These are phyloP conservation scores for Rosa multiflora DNA, from an alignment of 306 rosid species.

Conservation along the genomic window DNA sequence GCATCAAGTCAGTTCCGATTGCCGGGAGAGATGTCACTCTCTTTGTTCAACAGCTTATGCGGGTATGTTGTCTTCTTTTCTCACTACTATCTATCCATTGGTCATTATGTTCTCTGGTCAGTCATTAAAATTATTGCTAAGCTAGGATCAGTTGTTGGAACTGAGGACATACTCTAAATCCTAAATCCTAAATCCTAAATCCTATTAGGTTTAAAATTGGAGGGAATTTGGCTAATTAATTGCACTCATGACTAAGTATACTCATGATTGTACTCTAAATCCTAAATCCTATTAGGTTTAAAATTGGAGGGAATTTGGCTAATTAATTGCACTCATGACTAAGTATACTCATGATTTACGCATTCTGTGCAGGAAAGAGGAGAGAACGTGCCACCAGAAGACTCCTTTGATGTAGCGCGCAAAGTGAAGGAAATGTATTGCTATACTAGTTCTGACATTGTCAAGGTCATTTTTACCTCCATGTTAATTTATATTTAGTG, in stretches of 20 bases:
- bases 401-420: slow-evolving; percentile 96
- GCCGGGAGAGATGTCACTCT: slow-evolving; percentile 93
- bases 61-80: slow-evolving; percentile 49
- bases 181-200: no score
- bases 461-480: slow-evolving; percentile 62
- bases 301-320: neutral
- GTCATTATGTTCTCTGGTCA: neutral
- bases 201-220: no score
- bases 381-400: slow-evolving; percentile 95
- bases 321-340: neutral
- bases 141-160: neutral
- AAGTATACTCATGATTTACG: slow-evolving; percentile 27
- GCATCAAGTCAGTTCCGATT: slow-evolving; percentile 92
- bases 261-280: slow-evolving; percentile 9
- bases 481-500: neutral
- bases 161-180: neutral
- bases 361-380: slow-evolving; percentile 88
- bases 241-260: neutral
- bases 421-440: slow-evolving; percentile 96
- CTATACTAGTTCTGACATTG: slow-evolving; percentile 96
- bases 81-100: slow-evolving; percentile 8
- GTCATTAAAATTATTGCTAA: neutral
- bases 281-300: no score
- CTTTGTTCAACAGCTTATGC: slow-evolving; percentile 96
- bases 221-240: neutral